A percentile compares a stretch with the other conserved stretches of the same genome.
Evolutionary conservation across 2,329 filamentous ascomycete genomes (phyloP).

Genomic region (Fusarium lateritium): DNA sequence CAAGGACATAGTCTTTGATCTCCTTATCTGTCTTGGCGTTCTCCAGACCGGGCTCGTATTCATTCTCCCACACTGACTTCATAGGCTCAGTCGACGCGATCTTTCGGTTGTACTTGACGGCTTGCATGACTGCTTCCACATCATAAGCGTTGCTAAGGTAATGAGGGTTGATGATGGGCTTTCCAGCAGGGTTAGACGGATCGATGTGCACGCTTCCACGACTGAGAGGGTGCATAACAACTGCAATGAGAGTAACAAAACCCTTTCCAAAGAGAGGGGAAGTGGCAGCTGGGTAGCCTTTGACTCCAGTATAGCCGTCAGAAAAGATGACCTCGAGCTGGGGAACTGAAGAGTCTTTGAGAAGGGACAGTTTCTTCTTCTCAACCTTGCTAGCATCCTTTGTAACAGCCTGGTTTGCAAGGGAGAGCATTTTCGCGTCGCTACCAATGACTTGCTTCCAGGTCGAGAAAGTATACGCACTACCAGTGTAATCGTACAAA

Average conservation of each 20-base stretch:
- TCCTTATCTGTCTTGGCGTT: conserved; percentile 38
- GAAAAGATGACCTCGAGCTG: conserved; percentile 52
- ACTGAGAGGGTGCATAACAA: conserved; percentile 73
- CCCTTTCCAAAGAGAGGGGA: conserved; percentile 44
- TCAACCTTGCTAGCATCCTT: conserved; percentile 52
- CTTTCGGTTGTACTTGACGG: conserved; percentile 52
- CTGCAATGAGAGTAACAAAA: conserved; percentile 65
- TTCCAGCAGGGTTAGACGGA: conserved; percentile 28
- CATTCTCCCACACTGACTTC: conserved; percentile 49
- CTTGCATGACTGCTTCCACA: conserved; percentile 52
- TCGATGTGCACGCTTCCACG: conserved; percentile 45
- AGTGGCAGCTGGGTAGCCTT: conserved; percentile 49
- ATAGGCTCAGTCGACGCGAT: conserved; percentile 53
- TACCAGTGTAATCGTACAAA: conserved; percentile 43
- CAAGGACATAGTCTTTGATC: conserved; percentile 31
- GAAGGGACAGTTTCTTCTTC: conserved; percentile 58
- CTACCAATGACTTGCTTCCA: conserved; percentile 42
- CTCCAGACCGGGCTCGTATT: conserved; percentile 52
- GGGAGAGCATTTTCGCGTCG: conserved; percentile 21
- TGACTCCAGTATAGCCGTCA: conserved; percentile 51
- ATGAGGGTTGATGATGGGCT: conserved; percentile 45
- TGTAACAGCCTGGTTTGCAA: conserved; percentile 46
- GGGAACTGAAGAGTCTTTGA: conserved; percentile 50
- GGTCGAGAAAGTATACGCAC: conserved; percentile 38
- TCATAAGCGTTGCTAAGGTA: conserved; percentile 50